Base-by-base conservation (phyloP, 176 grass and related monocot genomes). In the Zea luxurians region DNA sequence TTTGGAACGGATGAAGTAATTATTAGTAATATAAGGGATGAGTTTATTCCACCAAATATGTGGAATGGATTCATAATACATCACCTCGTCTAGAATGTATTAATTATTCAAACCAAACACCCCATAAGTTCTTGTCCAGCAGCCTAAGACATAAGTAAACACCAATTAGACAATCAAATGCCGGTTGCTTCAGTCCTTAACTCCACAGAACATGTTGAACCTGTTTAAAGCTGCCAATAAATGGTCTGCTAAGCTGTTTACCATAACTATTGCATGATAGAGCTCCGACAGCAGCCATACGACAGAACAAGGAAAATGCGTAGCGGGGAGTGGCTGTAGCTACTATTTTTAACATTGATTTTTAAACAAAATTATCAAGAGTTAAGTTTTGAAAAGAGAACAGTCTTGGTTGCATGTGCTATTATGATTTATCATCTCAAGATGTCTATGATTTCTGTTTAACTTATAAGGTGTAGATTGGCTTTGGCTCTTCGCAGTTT, bases 401-500 rank as follows among this genome's bases (percentile, higher is more conserved):
- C 9, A 40, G 37, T 64, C 13, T 71, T 78, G 57, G 11, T 53
- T 71, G 2, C 37, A 4, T 21, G 10, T 50, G 69, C 34, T 71
- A 4, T 38, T 53, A 7, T 78, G 18, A 60, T 35, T 41, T 36
- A 10, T 71, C 27, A 52, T 52, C 42, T 83, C 4, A 59, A 21
- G 8, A 8, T 55, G 69, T 71, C 5, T 71, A 37, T 77, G 64
- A 55, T 76, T 2, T 63, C 38, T 40, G 46, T 47, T 78, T 48
- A 27, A 64, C 10, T 48, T 59, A 53, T 27, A 27, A 8, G n/a
- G 8, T 18, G 2, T 48, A 59, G n/a, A 18, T 55, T 66, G 40
- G 13, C 44, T 60, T 4, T 66, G 36, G 12, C 53, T 20, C 54
- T 18, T 57, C 15, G 27, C 27, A 27, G 17, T 17, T n/a, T 77